Conservation (phyloP, 228 moss, liverwort and hornwort species). For the Sphagnum fallax region DNA sequence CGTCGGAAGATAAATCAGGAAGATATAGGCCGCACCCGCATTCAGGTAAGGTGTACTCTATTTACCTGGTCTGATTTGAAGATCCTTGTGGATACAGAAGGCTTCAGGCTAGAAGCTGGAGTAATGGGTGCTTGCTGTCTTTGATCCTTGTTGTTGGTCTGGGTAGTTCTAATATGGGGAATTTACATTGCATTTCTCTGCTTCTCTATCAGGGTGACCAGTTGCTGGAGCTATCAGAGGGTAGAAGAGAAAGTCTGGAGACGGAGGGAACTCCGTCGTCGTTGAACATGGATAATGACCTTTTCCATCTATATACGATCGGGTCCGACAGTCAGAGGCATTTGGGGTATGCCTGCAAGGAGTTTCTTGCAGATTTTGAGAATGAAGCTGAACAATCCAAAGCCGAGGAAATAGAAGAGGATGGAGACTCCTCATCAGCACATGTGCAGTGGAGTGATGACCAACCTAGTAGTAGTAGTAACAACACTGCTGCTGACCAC, state of each 20-base stretch:
- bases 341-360: slow-evolving; percentile 27
- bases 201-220: slow-evolving; percentile 26
- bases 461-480: slow-evolving; percentile 19
- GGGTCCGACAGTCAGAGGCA: slow-evolving; percentile 30
- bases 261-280: slow-evolving; percentile 36
- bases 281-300: slow-evolving; percentile 33
- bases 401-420: slow-evolving; percentile 44
- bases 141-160: too few relatives aligned
- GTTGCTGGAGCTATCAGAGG: slow-evolving; percentile 22
- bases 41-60: slow-evolving; percentile 5
- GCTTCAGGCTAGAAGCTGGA: background rate
- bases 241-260: slow-evolving; percentile 41
- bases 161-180: too few relatives aligned
- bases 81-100: too few relatives aligned
- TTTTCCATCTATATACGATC: slow-evolving; percentile 27
- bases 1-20: slow-evolving; percentile 66
- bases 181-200: background rate
- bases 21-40: slow-evolving; percentile 31
- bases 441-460: slow-evolving; percentile 44
- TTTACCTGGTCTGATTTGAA: too few relatives aligned
- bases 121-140: background rate
- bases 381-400: slow-evolving; percentile 65
- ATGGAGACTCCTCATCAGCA: slow-evolving; percentile 35
- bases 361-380: slow-evolving; percentile 30
- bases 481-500: slow-evolving; percentile 16